Evolutionary conservation across 371 early-diverging fungal genomes (phyloP), one percentile per base, ranked within the genome.

Genomic region (Mortierella polycephala): DNA sequence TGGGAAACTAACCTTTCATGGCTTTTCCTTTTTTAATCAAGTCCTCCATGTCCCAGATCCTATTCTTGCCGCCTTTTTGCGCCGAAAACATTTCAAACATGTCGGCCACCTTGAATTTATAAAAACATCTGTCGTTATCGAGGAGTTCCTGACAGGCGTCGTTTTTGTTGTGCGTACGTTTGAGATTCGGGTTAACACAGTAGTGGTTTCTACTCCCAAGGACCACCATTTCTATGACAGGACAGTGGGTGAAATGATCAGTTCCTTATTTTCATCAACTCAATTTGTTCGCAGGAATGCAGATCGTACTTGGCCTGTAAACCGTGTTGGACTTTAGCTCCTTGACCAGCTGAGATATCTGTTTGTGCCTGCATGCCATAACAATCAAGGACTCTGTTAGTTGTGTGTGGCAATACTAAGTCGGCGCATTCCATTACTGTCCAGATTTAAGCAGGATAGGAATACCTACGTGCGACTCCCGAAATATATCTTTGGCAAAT

Each of bases 21-120:
- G 64, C 40, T 47, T 81, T 81, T 7, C 90, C 94, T 30, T 85
- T 60, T 3, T 53, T 60, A 1, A 83, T 88, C 46, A 94, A 60
- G 59, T 94, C 97, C 81, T 91, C 95, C 67, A 95, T 91, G 63
- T 95, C 95, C 87, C 87, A 89, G 49, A 89, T 69, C 37, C 67
- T 60, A 59, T 61, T 55, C 18, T 60, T n/a, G 14, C 61, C 60
- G 12, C 61, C 7, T 45, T 55, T 66, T 7, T 61, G 58, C 1
- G 65, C n/a, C 44, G 56, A 52, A 4, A 67, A 56, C 44, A 77
- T 67, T 0, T 44, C 56, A 0, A 77, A 12, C 1, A 88, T 12
- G 4, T 68, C 62, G 0, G 51, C 46, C 5, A 70, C 64, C 0
- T 60, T 71, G 16, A 64, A 60, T 14, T 63, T 63, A 51, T 62